Evolutionary conservation across 2,329 filamentous ascomycete species (phyloP).

Genomic region (Xylariaceae sp.): DNA sequence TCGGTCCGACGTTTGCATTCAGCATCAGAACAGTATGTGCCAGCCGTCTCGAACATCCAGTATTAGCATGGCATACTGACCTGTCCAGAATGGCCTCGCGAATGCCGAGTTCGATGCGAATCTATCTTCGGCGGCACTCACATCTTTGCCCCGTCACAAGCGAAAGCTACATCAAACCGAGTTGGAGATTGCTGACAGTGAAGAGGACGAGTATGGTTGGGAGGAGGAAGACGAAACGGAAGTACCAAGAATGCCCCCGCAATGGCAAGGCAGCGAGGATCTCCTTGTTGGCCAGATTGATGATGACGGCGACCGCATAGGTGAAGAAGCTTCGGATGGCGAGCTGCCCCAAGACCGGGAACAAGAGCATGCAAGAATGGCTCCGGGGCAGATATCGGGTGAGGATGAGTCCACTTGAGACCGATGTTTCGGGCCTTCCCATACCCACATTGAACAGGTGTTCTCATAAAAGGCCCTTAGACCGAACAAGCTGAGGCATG

Average conservation of each 20-base stretch:
- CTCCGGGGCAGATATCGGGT: constrained; percentile 10
- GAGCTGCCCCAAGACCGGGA: constrained; percentile 7
- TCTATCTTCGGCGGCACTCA: constrained; percentile 28
- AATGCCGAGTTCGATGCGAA: constrained; percentile 37
- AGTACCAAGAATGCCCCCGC: constrained; percentile 56
- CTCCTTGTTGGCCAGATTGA: constrained; percentile 47
- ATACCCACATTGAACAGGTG: too few species aligned
- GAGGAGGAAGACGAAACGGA: constrained; percentile 60
- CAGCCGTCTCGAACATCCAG: too few species aligned
- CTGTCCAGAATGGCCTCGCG: constrained; percentile 35
- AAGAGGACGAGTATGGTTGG: constrained; percentile 70
- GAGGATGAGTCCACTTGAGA: constrained; percentile 9
- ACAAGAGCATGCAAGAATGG: constrained; percentile 3
- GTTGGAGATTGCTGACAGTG: constrained; percentile 57
- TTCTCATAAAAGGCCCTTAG: too few species aligned
- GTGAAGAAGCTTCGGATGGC: constrained; percentile 18
- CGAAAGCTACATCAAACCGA: constrained; percentile 60
- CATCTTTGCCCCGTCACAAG: constrained; percentile 46
- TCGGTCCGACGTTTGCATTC: constrained; percentile 46
- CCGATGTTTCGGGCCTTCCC: neutral
- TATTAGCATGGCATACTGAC: constrained; percentile 10
- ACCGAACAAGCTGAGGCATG: too few species aligned
- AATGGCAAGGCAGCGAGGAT: constrained; percentile 66
- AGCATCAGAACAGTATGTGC: constrained; percentile 39
- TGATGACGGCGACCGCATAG: constrained; percentile 35